phyloP scores from a whole-genome alignment of 2,329 filamentous ascomycete species.

The Calonectria pauciramosa region DNA sequence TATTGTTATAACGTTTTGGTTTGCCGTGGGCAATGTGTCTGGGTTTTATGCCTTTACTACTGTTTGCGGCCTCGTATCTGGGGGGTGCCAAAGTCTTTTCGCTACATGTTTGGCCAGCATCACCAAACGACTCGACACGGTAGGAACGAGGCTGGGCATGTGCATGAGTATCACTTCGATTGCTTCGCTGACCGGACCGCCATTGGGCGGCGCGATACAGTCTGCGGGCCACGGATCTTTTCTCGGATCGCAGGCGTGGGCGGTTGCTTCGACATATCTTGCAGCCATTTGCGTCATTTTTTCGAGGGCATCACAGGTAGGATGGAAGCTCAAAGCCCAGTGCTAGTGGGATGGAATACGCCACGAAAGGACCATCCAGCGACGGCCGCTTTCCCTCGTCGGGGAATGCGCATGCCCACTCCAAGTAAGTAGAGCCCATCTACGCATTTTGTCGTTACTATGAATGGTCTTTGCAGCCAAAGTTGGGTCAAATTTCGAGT shows the following conservation, averaged over 20 bases:
- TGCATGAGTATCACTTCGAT: slow-evolving; percentile 55
- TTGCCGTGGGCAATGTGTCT: slow-evolving; percentile 48
- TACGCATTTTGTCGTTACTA: not conserved
- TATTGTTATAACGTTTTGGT: slow-evolving; percentile 52
- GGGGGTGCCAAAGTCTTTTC: slow-evolving; percentile 56
- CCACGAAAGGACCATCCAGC: not conserved
- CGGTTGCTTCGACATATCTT: slow-evolving; percentile 46
- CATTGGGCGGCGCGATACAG: slow-evolving; percentile 51
- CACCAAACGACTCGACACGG: slow-evolving; percentile 53
- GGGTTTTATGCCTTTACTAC: slow-evolving; percentile 55
- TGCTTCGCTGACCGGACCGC: slow-evolving; percentile 55
- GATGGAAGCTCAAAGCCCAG: slow-evolving; percentile 32
- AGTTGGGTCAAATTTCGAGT: not conserved
- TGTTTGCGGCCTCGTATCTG: slow-evolving; percentile 45
- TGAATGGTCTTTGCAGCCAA: not conserved
- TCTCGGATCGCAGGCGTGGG: slow-evolving; percentile 51
- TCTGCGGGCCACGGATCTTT: slow-evolving; percentile 42
- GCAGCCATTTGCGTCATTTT: slow-evolving; percentile 38
- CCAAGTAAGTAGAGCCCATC: not conserved
- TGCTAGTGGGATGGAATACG: slow-evolving; percentile 26
- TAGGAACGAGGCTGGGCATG: slow-evolving; percentile 58
- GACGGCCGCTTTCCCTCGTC: not conserved
- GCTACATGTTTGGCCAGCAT: slow-evolving; percentile 56
- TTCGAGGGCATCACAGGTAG: slow-evolving; percentile 33
- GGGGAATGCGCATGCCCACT: not conserved